Evolutionary conservation across 495 filamentous ascomycete species (phyloP).

Genomic region (Pyronema omphalodes): DNA sequence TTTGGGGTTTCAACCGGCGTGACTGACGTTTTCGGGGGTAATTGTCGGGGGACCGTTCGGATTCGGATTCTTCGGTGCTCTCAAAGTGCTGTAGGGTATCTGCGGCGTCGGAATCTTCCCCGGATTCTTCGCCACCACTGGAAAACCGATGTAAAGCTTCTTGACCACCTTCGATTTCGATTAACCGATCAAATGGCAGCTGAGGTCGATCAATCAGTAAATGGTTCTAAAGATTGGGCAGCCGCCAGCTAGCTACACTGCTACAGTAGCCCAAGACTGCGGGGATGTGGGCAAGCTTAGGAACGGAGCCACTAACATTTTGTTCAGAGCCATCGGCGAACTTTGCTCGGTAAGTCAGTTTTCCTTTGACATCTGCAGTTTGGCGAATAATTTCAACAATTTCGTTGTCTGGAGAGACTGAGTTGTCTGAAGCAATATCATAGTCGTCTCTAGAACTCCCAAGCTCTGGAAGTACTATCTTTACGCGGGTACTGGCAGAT

Average conservation of each 20-base stretch:
- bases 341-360: slow-evolving; percentile 11
- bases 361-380: neutral
- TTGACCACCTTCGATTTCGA: slow-evolving; percentile 7
- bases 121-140: neutral
- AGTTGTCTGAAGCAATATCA: neutral
- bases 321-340: slow-evolving; percentile 7
- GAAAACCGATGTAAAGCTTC: slow-evolving; percentile 4
- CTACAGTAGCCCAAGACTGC: neutral
- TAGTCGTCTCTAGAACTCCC: slow-evolving; percentile 9
- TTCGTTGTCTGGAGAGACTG: neutral
- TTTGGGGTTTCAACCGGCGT: neutral
- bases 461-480: slow-evolving; percentile 2
- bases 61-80: neutral
- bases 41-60: neutral
- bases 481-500: neutral
- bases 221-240: neutral
- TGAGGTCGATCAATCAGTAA: neutral
- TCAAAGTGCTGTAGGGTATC: no score
- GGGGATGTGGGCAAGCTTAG: neutral
- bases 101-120: neutral
- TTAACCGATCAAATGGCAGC: slow-evolving; percentile 14
- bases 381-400: slow-evolving; percentile 6
- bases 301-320: neutral
- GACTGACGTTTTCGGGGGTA: neutral
- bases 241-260: neutral